Evolutionary conservation across 2,329 filamentous ascomycete genomes (phyloP).

Genomic region (Aspergillus ustus): DNA sequence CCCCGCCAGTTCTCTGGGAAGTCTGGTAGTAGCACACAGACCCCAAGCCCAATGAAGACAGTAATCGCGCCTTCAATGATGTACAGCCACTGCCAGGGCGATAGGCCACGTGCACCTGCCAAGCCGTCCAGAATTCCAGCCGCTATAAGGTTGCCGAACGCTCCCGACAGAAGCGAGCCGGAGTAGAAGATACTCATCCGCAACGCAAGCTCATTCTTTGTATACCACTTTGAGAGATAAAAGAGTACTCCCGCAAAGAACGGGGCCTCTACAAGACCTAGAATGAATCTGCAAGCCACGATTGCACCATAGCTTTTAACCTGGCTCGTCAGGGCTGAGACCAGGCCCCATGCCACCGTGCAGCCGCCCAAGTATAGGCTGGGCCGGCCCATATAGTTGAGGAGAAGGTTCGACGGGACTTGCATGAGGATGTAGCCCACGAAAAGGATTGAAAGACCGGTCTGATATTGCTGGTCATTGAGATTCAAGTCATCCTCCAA

Average conservation of each 20-base stretch:
- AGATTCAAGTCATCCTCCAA: constrained; percentile 45
- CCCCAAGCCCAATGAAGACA: constrained; percentile 37
- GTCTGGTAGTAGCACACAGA: constrained; percentile 43
- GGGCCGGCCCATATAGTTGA: constrained; percentile 49
- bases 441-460: constrained; percentile 49
- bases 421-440: constrained; percentile 52
- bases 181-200: constrained; percentile 59
- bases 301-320: constrained; percentile 49
- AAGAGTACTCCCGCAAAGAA: constrained; percentile 54
- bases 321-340: constrained; percentile 50
- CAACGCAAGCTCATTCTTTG: constrained; percentile 55
- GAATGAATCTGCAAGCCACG: constrained; percentile 51
- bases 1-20: constrained; percentile 52
- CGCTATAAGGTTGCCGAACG: constrained; percentile 60
- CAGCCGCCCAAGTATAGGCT: constrained; percentile 52
- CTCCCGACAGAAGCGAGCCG: constrained; percentile 54
- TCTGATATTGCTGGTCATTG: constrained; percentile 43
- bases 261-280: constrained; percentile 53
- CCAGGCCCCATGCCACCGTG: constrained; percentile 51
- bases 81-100: constrained; percentile 48
- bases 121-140: constrained; percentile 55
- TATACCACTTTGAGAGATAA: constrained; percentile 58
- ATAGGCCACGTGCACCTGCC: constrained; percentile 37
- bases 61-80: constrained; percentile 47
- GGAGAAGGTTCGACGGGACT: constrained; percentile 53